Evolutionary conservation across 495 filamentous ascomycete genomes (phyloP).

Genomic region (Neohortaea acidophila): DNA sequence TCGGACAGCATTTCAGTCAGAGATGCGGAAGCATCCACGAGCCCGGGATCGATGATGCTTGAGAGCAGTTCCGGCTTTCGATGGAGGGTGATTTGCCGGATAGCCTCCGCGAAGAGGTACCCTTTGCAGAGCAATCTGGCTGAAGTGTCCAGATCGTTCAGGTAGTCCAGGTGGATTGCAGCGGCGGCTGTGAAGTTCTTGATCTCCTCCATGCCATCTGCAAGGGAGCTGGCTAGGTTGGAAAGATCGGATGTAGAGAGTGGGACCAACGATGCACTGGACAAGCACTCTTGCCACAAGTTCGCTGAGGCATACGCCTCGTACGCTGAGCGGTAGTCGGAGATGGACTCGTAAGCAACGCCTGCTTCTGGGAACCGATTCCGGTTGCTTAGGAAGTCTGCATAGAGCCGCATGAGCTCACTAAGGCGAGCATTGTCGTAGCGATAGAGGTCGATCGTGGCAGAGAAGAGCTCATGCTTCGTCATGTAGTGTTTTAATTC

Average conservation of each 20-base stretch:
- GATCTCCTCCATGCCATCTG: slow-evolving; percentile 55
- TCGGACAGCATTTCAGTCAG: slow-evolving; percentile 84
- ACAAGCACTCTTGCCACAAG: slow-evolving; percentile 81
- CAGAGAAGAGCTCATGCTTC: slow-evolving; percentile 64
- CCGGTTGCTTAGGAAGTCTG: slow-evolving; percentile 53
- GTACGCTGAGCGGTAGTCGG: slow-evolving; percentile 52
- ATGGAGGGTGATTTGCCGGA: slow-evolving; percentile 47
- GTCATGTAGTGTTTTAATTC: slow-evolving; percentile 58
- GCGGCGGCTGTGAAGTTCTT: slow-evolving; percentile 73
- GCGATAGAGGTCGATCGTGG: slow-evolving; percentile 67
- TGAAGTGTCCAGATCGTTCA: slow-evolving; percentile 50
- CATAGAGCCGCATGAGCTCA: slow-evolving; percentile 59
- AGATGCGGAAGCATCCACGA: slow-evolving; percentile 58
- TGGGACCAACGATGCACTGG: slow-evolving; percentile 51
- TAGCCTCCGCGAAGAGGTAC: slow-evolving; percentile 68
- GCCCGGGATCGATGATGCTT: slow-evolving; percentile 54
- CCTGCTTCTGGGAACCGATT: slow-evolving; percentile 75
- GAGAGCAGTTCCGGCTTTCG: slow-evolving; percentile 34
- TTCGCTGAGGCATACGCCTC: slow-evolving; percentile 67
- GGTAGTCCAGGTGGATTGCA: slow-evolving; percentile 64
- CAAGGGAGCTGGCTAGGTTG: slow-evolving; percentile 50
- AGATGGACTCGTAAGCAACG: slow-evolving; percentile 76
- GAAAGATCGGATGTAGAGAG: slow-evolving; percentile 40
- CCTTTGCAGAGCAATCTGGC: slow-evolving; percentile 64
- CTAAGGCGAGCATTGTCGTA: slow-evolving; percentile 51